Conservation (phyloP, 305 asterid genomes). For the Solanum aculeatissimum region DNA sequence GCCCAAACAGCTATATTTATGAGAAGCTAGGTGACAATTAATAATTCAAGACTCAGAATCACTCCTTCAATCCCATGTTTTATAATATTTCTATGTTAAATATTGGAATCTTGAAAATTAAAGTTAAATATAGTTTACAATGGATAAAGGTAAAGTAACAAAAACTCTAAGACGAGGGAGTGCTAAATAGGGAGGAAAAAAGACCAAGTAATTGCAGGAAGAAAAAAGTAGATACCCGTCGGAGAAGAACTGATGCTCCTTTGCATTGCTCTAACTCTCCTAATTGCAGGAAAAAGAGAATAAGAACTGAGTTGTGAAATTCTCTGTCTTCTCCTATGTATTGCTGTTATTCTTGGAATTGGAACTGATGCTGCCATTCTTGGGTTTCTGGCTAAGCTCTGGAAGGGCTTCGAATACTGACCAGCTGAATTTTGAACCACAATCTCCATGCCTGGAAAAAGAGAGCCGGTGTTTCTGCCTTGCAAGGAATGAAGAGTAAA, state of each 20-base stretch:
- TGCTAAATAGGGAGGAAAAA: neutral
- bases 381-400: neutral
- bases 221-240: neutral
- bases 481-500: neutral
- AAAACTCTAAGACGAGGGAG: neutral
- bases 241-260: neutral
- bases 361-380: neutral
- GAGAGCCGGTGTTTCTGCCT: neutral
- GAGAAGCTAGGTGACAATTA: neutral
- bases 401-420: neutral
- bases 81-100: too few relatives aligned
- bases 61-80: neutral
- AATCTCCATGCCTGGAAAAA: neutral
- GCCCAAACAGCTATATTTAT: neutral
- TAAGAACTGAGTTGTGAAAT: neutral
- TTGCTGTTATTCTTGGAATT: neutral
- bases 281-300: neutral
- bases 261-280: neutral
- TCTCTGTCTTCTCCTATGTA: neutral
- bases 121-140: neutral
- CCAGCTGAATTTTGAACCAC: neutral
- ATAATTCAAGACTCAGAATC: neutral
- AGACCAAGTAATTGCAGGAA: neutral
- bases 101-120: neutral
- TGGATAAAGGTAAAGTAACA: neutral